Percentiles rank a stretch among this genome's conserved stretches.
These are phyloP conservation scores for Dianthus caryophyllus DNA, from an alignment of 148 eudicot genomes.

Conservation along the genomic window DNA sequence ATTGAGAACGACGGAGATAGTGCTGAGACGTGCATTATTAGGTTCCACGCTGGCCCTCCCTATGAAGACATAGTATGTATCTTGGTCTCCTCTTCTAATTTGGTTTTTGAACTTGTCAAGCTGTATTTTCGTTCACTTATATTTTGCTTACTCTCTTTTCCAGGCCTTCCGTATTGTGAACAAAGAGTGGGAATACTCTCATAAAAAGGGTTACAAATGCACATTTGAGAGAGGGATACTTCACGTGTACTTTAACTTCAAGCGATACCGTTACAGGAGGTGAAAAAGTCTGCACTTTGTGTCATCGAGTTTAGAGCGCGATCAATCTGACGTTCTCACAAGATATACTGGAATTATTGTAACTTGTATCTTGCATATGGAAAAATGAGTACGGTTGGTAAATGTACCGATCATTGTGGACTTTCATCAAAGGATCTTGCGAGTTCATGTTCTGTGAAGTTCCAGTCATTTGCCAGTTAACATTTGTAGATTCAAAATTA, in stretches of 20 bases:
- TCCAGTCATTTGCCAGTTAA: no score
- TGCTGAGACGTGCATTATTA: constrained; percentile 79
- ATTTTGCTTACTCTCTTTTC: not conserved
- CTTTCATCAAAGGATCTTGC: no score
- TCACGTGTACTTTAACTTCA: constrained; percentile 88
- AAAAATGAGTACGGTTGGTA: no score
- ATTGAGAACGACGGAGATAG: constrained; percentile 96
- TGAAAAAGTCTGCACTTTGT: constrained; percentile 28
- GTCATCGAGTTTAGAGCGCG: not conserved
- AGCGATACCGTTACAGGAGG: constrained; percentile 76
- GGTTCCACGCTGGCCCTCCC: constrained; percentile 98
- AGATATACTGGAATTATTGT: no score
- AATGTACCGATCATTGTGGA: no score
- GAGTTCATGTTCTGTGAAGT: no score
- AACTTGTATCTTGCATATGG: no score
- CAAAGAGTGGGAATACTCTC: constrained; percentile 98
- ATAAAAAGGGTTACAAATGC: constrained; percentile 92
- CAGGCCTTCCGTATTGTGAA: constrained; percentile 91
- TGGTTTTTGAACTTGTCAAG: not conserved
- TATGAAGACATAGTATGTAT: constrained; percentile 93
- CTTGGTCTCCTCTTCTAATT: not conserved
- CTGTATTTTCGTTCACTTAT: not conserved
- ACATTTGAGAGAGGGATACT: constrained; percentile 90
- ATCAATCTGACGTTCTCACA: not conserved
- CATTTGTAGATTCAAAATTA: no score